Base-by-base conservation (phyloP, 73 alveolate species). In the Tetrahymena borealis region DNA sequence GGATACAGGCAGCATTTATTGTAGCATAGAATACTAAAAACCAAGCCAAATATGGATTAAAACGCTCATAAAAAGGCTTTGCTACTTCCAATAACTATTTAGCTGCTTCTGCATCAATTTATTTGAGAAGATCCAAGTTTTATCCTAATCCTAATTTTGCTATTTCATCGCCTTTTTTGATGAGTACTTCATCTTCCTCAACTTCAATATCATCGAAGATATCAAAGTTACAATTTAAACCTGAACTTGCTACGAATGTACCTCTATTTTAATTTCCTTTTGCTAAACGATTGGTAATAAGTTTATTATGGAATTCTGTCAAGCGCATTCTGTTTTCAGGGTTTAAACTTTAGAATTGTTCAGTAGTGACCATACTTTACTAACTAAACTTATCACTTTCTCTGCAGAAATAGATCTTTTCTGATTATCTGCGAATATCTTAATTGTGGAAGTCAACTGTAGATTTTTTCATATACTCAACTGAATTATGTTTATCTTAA, bases 1-100 rank as follows among this genome's bases (percentile, higher is more conserved):
- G 94, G 39, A 91, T 41, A 41, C 79, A 77, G 3, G 94, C 94
- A 16, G 79, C 90, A 91, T 91, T 91, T 33, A 41, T 36, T 9
- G 94, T 38, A 13, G 94, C 94, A 91, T 91, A 91, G 90, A 91
- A 91, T 33, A 91, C 90, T 7, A 91, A 77, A 20, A 90, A 90
- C 94, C 94, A 91, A 60, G 94, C 94, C 6, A 91, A 36, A 77
- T 91, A 91, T 13, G 79, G 90, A n/a, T 90, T 41, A 38, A 91
- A 39, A 33, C 90, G 40, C 37, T 91, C 94, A 60, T 91, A 91
- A 43, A 91, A 78, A 0, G 85, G 85, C 28, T 60, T 60, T 60
- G 85, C n/a, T 60, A 60, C 35, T 60, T 60, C 85, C 0, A 60
- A 35, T 6, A 60, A 24, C 28, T 60, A 24, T 60, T 60, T 60